Percentiles rank a stretch among this genome's conserved stretches.
These are phyloP conservation scores for Polysphondylium violaceum DNA, from an alignment of 78 protist species.

Conservation along the genomic window DNA sequence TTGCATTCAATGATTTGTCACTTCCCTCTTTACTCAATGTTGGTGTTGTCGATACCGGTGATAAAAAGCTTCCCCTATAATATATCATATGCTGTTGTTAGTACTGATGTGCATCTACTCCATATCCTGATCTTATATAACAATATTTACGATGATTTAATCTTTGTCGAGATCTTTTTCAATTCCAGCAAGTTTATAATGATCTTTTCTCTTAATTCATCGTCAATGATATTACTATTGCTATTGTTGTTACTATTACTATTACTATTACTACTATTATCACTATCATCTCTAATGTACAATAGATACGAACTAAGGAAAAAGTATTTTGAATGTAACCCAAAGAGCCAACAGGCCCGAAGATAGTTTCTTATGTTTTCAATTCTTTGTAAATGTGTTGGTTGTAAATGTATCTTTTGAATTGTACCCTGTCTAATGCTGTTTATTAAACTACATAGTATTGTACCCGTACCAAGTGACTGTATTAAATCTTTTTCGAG, in stretches of 20 bases:
- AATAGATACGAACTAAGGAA: slow-evolving; percentile 35
- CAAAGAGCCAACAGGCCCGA: slow-evolving; percentile 63
- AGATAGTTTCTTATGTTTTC: slow-evolving; percentile 66
- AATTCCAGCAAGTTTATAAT: slow-evolving; percentile 49
- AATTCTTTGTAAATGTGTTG: slow-evolving; percentile 54
- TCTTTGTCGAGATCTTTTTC: slow-evolving; percentile 26
- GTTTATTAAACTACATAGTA: slow-evolving; percentile 55
- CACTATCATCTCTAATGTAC: neutral
- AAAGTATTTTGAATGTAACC: slow-evolving; percentile 42
- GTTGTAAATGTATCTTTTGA: slow-evolving; percentile 66
- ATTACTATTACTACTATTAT: neutral
- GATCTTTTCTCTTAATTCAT: slow-evolving; percentile 23
- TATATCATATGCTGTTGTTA: neutral
- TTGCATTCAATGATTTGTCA: neutral
- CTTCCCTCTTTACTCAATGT: too few relatives aligned
- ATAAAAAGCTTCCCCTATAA: slow-evolving; percentile 3
- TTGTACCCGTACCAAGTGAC: slow-evolving; percentile 40
- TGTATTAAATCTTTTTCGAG: slow-evolving; percentile 57
- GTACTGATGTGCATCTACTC: neutral
- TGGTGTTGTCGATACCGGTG: slow-evolving; percentile 21
- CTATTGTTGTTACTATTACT: neutral
- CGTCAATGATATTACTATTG: neutral
- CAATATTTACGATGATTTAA: slow-evolving; percentile 7
- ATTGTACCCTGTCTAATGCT: slow-evolving; percentile 57
- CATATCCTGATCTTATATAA: neutral